Evolutionary conservation across 306 rosid genomes (phyloP), one percentile per base, ranked within the genome.

Genomic region (Arachis hypogaea): DNA sequence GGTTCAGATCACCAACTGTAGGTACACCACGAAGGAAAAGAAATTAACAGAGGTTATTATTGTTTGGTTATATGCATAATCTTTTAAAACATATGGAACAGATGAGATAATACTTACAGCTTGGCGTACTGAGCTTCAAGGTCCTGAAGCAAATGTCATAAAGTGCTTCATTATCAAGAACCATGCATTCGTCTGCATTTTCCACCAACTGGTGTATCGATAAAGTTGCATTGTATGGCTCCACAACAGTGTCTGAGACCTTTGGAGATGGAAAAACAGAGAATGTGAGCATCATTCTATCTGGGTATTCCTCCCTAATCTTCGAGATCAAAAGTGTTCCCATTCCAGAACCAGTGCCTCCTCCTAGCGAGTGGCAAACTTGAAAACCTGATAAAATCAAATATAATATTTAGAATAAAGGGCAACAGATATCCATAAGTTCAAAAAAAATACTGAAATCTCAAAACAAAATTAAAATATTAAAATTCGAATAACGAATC

Each of bases 231-330:
- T 90, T 92, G 77, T 92, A 92, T 49, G 98, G 98, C 80, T 92
- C 98, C 80, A 92, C 98, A 73, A 92, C 98, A 4, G 98, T 92
- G 86, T 92, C 98, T n/a, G 98, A 92, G 56, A 92, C 98, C 93
- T 92, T 92, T 4, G 98, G 98, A 60, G 98, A 92, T 56, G 98
- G 98, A 74, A 92, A 92, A 62, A 92, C 98, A 0, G 98, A 92
- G 86, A 92, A 89, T 22, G 98, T 90, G 41, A 92, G 93, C 98
- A 92, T 88, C 98, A 92, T 92, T 68, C 98, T 83, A 72, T 92
- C 98, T 0, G 98, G 98, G 51, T 88, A 92, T 74, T 92, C 98
- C 85, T 92, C 96, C 81, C 98, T 88, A 36, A 92, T 90, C 90
- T 92, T 92, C 3, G 98, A 90, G 73, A 92, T 92, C 66, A 92